Evolutionary conservation across 306 rosid genomes (phyloP).

Genomic region (Quercus robur): DNA sequence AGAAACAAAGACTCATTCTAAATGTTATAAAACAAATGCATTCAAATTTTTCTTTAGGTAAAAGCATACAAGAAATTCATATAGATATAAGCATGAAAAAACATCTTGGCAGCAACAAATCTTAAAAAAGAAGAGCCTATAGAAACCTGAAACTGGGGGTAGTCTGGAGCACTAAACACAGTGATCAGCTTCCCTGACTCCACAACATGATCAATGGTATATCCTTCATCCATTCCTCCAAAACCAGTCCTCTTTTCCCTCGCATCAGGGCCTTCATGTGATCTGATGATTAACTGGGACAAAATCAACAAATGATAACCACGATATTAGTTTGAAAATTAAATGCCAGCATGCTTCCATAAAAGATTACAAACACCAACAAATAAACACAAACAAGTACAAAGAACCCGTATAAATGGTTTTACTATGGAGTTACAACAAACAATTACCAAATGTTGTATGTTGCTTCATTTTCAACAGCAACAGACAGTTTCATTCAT

Average conservation of each 20-base stretch:
- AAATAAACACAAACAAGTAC: slow-evolving; percentile 6
- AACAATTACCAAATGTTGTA: not conserved
- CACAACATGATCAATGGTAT: slow-evolving; percentile 85
- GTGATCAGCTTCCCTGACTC: slow-evolving; percentile 88
- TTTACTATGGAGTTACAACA: not conserved
- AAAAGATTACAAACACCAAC: slow-evolving; percentile 12
- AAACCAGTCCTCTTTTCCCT: slow-evolving; percentile 84
- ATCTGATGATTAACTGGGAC: slow-evolving; percentile 73
- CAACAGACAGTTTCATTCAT: not conserved
- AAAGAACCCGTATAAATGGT: not conserved
- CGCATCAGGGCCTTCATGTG: slow-evolving; percentile 97
- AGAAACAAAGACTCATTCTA: not conserved
- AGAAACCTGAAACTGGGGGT: slow-evolving; percentile 88
- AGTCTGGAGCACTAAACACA: slow-evolving; percentile 89
- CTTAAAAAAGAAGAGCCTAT: slow-evolving; percentile 1
- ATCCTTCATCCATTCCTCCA: slow-evolving; percentile 74
- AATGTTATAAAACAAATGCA: not conserved
- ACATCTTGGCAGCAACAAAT: not conserved
- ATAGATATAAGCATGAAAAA: not conserved
- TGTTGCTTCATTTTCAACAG: not conserved
- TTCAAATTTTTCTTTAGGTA: not conserved
- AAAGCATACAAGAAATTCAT: not conserved
- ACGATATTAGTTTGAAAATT: slow-evolving; percentile 19
- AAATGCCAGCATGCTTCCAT: not conserved
- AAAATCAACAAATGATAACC: slow-evolving; percentile 18